Base-by-base conservation (phyloP, 2,329 filamentous ascomycete species). In the Neofusicoccum parvum region DNA sequence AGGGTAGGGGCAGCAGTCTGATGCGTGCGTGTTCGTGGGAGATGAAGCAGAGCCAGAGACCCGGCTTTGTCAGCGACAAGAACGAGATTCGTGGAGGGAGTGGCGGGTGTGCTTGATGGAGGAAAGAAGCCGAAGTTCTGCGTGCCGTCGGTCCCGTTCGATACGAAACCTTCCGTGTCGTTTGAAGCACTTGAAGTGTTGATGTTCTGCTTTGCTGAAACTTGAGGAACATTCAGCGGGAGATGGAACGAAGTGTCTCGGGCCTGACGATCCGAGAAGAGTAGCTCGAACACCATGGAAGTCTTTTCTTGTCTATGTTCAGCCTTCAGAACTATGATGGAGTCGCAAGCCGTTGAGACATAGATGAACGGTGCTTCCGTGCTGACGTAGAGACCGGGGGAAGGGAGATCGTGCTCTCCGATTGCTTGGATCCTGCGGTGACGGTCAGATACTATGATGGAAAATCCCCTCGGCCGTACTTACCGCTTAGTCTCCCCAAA, bases 341-440 rank as follows among this genome's bases (percentile, higher is more conserved):
- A 88, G 67, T 88, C 83, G 45, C 78, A 74, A 2, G 80, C 73
- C 0, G 85, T 88, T 1, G 86, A 83, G 53, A 88, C 78, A 67
- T 86, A 83, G 34, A 89, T 79, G 27, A 80, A 79, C 1, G 78
- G 75, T 2, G 75, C 74, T 9, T 77, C 74, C 14, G 82, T 78
- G 1, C 82, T 83, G 48, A 88, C 77, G 7, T 83, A 79, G 6
- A 84, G 75, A 3, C 81, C 85, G 1, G 80, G 74, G 3, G 84
- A 86, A 3, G 82, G 79, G 7, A 86, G 71, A 11, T 75, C 71
- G 65, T 76, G 77, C 17, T 75, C 72, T 32, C 78, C 62, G 12
- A 45, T 46, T 12, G 43, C n/a, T n/a, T 48, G 48, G 5, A 65
- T 49, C 23, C 64, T 65, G 17, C 6, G 7, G 5, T 41, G 7